A percentile compares a stretch with the other conserved stretches of the same genome.
Conservation (phyloP, 257 asterid genomes). For the Craterostigma plantagineum region DNA sequence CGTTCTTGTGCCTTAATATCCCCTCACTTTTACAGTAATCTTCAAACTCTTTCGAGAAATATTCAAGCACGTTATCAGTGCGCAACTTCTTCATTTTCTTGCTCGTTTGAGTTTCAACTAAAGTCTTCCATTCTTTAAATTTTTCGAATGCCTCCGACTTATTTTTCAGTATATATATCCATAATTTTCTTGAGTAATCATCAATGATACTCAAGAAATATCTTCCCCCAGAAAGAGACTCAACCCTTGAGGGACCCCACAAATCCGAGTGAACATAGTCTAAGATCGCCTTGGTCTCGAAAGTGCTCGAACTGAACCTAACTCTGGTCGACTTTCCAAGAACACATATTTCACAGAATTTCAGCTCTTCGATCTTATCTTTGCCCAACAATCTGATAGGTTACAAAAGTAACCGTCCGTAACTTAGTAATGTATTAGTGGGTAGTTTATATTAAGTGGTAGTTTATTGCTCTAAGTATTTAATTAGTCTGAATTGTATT, state of each 20-base stretch:
- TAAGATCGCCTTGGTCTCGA: background rate
- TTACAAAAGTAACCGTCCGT: too few relatives aligned
- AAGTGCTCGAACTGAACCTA: background rate
- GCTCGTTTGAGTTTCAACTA: background rate
- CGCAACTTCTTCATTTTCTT: background rate
- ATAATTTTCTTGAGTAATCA: background rate
- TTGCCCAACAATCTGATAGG: too few relatives aligned
- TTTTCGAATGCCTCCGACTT: background rate
- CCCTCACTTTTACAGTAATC: too few relatives aligned
- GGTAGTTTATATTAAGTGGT: too few relatives aligned
- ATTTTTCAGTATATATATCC: background rate
- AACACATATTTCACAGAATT: background rate
- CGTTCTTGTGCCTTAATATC: too few relatives aligned
- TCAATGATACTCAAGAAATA: background rate
- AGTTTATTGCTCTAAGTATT: too few relatives aligned
- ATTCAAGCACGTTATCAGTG: background rate
- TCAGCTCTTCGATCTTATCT: too few relatives aligned
- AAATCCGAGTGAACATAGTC: background rate
- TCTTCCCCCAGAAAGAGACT: background rate
- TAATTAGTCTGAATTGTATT: too few relatives aligned
- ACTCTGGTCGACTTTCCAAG: background rate
- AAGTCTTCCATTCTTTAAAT: background rate
- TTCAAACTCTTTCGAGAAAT: too few relatives aligned
- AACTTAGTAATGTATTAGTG: too few relatives aligned
- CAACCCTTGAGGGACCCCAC: background rate